These are phyloP conservation scores for Solanum piurae DNA, from an alignment of 257 asterid species.

Conservation along the genomic window DNA sequence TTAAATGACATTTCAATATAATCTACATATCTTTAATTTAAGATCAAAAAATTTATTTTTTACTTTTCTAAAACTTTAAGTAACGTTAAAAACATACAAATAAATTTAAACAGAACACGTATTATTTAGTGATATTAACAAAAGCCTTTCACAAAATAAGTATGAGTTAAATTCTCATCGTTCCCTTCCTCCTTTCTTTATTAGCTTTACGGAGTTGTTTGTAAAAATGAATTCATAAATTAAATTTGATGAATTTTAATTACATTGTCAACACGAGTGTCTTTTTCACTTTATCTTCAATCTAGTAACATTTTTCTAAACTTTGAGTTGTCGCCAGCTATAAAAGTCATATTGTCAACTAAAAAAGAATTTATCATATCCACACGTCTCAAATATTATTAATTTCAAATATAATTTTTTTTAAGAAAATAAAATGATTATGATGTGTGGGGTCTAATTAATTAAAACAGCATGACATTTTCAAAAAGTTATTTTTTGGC, in stretches of 20 bases:
- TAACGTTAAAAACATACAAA: not conserved
- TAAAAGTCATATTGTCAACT: not conserved
- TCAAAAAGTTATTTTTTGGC: slow-evolving; percentile 45
- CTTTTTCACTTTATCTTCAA: not conserved
- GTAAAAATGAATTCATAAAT: not conserved
- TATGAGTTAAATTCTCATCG: not conserved
- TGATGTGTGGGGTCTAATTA: not conserved
- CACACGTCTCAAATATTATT: not conserved
- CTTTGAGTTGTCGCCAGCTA: not conserved
- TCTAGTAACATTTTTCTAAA: not conserved
- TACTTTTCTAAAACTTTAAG: not conserved
- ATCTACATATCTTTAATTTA: not conserved
- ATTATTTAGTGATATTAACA: not conserved
- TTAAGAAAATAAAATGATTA: not conserved
- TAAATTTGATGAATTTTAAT: not conserved
- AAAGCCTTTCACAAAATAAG: not conserved
- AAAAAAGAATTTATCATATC: not conserved
- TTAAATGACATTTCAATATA: too few relatives aligned
- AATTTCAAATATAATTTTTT: not conserved
- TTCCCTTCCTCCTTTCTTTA: not conserved
- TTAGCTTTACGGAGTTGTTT: not conserved
- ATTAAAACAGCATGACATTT: not conserved
- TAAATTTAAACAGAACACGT: too few relatives aligned
- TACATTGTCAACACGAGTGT: not conserved
- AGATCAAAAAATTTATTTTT: rapidly evolving